Percentiles rank a stretch among this genome's conserved stretches.
These are phyloP conservation scores for Ophiostoma triangulosporum DNA, from an alignment of 2,329 filamentous ascomycete species.

Conservation along the genomic window DNA sequence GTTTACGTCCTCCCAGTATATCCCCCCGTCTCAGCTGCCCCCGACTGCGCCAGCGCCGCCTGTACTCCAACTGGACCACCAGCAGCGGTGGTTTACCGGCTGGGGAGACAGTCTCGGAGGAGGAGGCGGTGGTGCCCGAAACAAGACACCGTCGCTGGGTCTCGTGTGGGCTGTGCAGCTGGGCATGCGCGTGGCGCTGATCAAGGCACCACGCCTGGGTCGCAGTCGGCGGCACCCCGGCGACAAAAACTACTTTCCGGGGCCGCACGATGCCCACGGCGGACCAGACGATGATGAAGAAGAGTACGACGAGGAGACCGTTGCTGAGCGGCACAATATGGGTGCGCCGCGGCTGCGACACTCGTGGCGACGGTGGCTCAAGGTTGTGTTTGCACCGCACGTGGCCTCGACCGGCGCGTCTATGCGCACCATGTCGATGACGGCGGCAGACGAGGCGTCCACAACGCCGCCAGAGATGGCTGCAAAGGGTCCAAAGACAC, in stretches of 20 bases:
- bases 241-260: slow-evolving; percentile 20
- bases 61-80: slow-evolving; percentile 66
- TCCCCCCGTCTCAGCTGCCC: slow-evolving; percentile 15
- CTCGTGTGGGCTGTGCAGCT: slow-evolving; percentile 88
- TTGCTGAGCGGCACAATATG: slow-evolving; percentile 26
- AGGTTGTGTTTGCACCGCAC: slow-evolving; percentile 82
- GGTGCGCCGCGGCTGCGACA: slow-evolving; percentile 14
- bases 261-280: slow-evolving; percentile 16
- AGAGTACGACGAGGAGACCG: slow-evolving; percentile 17
- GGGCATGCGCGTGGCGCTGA: slow-evolving; percentile 65
- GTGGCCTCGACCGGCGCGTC: slow-evolving; percentile 33
- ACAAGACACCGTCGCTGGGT: slow-evolving; percentile 79
- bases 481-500: slow-evolving; percentile 9
- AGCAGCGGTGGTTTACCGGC: slow-evolving; percentile 89
- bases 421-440: no score
- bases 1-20: slow-evolving; percentile 6
- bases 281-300: slow-evolving; percentile 7
- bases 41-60: slow-evolving; percentile 22
- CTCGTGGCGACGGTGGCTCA: slow-evolving; percentile 62
- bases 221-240: slow-evolving; percentile 22
- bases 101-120: slow-evolving; percentile 64
- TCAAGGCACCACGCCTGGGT: slow-evolving; percentile 45
- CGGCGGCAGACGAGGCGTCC: no score
- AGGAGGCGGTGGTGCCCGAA: slow-evolving; percentile 23
- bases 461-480: no score